These are phyloP conservation scores for Stachybotrys elegans DNA, from an alignment of 2,329 filamentous ascomycete species.

Conservation along the genomic window DNA sequence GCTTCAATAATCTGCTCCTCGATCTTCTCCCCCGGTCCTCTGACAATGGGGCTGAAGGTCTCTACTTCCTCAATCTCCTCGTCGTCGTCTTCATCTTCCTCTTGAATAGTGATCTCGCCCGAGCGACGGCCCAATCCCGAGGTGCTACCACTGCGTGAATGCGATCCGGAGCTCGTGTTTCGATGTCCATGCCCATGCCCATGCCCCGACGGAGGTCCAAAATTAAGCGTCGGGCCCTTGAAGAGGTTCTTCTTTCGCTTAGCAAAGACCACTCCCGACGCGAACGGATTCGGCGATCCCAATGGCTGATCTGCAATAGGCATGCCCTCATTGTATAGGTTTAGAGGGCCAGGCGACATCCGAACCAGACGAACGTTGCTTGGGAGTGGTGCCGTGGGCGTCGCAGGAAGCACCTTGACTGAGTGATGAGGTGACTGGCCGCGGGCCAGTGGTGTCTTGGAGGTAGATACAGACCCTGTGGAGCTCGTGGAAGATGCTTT, in stretches of 20 bases:
- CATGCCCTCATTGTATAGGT: conserved; percentile 55
- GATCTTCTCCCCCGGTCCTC: conserved; percentile 36
- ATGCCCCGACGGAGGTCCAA: too few species aligned
- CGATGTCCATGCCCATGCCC: conserved; percentile 30
- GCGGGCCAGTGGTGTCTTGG: conserved; percentile 58
- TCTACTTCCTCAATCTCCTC: conserved; percentile 56
- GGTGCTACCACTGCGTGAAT: conserved; percentile 57
- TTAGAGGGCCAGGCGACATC: conserved; percentile 44
- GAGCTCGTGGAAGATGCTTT: conserved; percentile 93
- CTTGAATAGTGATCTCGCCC: conserved; percentile 69
- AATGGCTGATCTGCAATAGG: conserved; percentile 37
- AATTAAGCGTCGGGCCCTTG: conserved; percentile 68
- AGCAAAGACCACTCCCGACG: conserved; percentile 67
- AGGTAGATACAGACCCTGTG: conserved; percentile 65
- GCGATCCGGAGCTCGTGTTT: conserved; percentile 31
- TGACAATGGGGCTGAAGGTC: conserved; percentile 47
- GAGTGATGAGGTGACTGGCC: conserved; percentile 80
- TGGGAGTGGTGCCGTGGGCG: conserved; percentile 75
- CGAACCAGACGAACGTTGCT: conserved; percentile 81
- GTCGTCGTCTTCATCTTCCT: conserved; percentile 53
- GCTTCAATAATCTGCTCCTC: conserved; percentile 44
- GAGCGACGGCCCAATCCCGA: conserved; percentile 61
- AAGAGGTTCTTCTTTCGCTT: conserved; percentile 77
- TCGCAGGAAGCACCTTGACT: conserved; percentile 91
- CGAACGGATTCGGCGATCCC: conserved; percentile 54